These are phyloP conservation scores for Boletus tylopilopsis DNA, from an alignment of 768 basidiomycete species.

Conservation along the genomic window DNA sequence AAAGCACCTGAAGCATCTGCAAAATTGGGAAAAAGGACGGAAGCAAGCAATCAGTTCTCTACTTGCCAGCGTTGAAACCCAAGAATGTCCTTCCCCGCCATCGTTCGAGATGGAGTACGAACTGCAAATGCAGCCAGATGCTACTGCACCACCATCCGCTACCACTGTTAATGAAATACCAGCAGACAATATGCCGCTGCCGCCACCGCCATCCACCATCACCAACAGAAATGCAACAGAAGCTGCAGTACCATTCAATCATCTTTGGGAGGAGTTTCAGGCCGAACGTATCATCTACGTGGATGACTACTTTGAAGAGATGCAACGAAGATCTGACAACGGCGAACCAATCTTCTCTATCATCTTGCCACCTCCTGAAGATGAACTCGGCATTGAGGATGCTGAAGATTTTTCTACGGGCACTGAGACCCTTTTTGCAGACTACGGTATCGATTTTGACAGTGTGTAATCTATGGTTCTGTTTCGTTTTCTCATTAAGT, in stretches of 20 bases:
- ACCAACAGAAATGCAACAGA: too few species aligned
- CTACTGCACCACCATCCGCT: too few species aligned
- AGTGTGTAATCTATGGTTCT: background rate
- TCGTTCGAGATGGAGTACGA: background rate
- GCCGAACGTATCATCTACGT: background rate
- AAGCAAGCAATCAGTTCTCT: too few species aligned
- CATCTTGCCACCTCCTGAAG: constrained; percentile 1
- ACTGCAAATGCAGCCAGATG: background rate
- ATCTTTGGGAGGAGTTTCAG: constrained; percentile 10
- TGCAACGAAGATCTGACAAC: background rate
- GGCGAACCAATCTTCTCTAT: constrained; percentile 1
- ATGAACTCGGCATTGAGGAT: constrained; percentile 1
- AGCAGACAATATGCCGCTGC: too few species aligned
- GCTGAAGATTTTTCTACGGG: too few species aligned
- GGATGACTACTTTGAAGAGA: constrained; percentile 12
- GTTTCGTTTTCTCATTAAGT: too few species aligned
- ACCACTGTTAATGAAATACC: too few species aligned
- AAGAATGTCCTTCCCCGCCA: too few species aligned
- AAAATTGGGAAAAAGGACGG: background rate
- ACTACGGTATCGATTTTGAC: constrained; percentile 2
- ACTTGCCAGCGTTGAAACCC: too few species aligned
- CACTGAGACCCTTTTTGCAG: too few species aligned
- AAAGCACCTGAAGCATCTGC: background rate
- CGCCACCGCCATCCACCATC: too few species aligned
- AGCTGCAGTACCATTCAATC: background rate